A percentile compares a stretch with the other conserved stretches of the same genome.
Evolutionary conservation across 2,329 filamentous ascomycete species (phyloP).

Genomic region (Pseudocercospora fuligena): DNA sequence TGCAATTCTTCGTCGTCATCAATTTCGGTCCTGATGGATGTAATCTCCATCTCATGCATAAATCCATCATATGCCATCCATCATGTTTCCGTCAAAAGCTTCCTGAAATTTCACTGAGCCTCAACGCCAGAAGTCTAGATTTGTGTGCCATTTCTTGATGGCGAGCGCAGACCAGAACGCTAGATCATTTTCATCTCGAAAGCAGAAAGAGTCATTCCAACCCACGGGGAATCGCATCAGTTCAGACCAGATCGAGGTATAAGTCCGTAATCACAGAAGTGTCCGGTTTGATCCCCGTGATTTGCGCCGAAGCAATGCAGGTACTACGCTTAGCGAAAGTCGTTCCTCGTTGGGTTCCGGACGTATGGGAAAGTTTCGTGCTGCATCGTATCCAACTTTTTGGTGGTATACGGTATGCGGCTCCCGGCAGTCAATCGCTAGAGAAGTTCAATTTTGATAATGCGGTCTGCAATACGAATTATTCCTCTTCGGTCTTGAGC

Average conservation of each 20-base stretch:
- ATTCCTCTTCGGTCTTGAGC: constrained; percentile 32
- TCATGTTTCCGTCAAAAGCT: neutral
- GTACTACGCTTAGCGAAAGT: neutral
- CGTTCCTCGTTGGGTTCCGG: neutral
- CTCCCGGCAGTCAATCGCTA: neutral
- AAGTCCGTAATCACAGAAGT: neutral
- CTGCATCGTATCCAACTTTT: neutral
- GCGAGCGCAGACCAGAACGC: constrained; percentile 1
- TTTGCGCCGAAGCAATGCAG: constrained; percentile 8
- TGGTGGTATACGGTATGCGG: neutral
- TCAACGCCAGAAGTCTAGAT: neutral
- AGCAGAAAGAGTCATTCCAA: neutral
- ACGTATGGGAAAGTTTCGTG: neutral
- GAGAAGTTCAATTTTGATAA: neutral
- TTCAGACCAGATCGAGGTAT: neutral
- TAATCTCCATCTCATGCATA: neutral
- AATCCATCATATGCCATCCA: neutral
- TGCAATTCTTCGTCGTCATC: constrained; percentile 10
- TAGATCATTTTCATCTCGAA: neutral
- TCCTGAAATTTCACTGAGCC: neutral
- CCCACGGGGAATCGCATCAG: neutral
- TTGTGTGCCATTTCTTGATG: neutral
- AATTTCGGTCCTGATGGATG: neutral
- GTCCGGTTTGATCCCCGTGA: neutral
- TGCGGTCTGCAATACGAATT: constrained; percentile 1